phyloP scores from a whole-genome alignment of 768 basidiomycete genomes.

The Nidularia sp. region DNA sequence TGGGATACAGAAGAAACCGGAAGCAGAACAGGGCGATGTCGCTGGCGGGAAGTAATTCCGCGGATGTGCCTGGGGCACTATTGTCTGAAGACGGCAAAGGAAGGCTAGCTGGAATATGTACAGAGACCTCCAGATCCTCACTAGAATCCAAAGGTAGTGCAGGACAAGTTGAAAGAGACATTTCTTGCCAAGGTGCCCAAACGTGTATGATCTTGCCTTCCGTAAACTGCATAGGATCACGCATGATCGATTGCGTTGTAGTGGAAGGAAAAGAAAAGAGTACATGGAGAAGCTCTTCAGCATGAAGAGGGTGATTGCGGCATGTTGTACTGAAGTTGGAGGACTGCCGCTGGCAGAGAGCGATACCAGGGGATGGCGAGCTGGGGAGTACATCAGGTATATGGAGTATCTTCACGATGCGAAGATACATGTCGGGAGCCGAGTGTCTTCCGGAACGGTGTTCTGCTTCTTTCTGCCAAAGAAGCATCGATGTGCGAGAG shows the following conservation, averaged over 20 bases:
- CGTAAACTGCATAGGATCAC: conserved; percentile 24
- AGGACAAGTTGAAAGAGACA: too few species aligned
- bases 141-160: too few species aligned
- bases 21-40: too few species aligned
- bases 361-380: not conserved
- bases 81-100: too few species aligned
- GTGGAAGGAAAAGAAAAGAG: not conserved
- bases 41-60: too few species aligned
- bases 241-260: conserved; percentile 11
- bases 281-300: not conserved
- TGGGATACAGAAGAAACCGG: too few species aligned
- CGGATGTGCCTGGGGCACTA: too few species aligned
- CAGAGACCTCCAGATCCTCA: too few species aligned
- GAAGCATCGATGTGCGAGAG: conserved; percentile 31
- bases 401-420: not conserved
- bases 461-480: conserved; percentile 48
- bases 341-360: not conserved
- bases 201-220: conserved; percentile 32
- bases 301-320: not conserved
- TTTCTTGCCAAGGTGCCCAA: conserved; percentile 45
- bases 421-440: not conserved
- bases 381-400: not conserved
- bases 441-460: not conserved
- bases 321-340: not conserved
- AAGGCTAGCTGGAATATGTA: too few species aligned